Evolutionary conservation across 805 yeast genomes (phyloP).

Genomic region (Saccharomyces paradoxus): DNA sequence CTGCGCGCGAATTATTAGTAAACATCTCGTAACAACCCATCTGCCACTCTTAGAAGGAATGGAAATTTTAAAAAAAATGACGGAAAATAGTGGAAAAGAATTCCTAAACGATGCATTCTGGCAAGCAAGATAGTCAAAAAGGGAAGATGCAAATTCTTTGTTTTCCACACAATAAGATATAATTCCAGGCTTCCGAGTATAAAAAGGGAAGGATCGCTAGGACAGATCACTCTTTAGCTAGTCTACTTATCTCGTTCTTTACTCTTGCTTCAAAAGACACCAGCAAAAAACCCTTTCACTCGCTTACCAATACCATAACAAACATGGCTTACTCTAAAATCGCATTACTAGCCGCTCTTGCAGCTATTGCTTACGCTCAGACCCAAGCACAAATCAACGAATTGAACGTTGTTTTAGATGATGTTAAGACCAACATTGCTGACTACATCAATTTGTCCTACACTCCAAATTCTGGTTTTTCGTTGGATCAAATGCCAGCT

Average conservation of each 20-base stretch:
- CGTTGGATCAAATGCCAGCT: constrained; percentile 9
- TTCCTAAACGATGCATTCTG: neutral
- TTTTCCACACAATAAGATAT: neutral
- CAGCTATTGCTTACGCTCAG: constrained; percentile 10
- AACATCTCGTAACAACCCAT: neutral
- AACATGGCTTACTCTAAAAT: constrained; percentile 8
- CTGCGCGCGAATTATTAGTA: neutral
- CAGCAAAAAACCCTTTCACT: neutral
- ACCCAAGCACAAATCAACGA: constrained; percentile 10
- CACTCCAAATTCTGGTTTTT: constrained; percentile 2
- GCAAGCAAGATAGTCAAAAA: neutral
- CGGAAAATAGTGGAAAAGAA: neutral
- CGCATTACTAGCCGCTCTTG: constrained; percentile 7
- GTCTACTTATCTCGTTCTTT: neutral
- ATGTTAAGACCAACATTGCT: constrained; percentile 8
- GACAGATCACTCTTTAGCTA: neutral
- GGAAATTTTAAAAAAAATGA: neutral
- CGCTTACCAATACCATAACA: constrained; percentile 1
- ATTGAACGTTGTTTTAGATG: constrained; percentile 10
- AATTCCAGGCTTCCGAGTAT: neutral
- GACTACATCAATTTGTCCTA: constrained; percentile 9
- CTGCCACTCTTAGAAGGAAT: neutral
- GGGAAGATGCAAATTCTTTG: neutral
- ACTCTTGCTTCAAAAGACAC: neutral
- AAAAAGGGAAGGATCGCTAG: neutral